phyloP scores from a whole-genome alignment of 768 basidiomycete genomes.

The Kwoniella sp. region DNA sequence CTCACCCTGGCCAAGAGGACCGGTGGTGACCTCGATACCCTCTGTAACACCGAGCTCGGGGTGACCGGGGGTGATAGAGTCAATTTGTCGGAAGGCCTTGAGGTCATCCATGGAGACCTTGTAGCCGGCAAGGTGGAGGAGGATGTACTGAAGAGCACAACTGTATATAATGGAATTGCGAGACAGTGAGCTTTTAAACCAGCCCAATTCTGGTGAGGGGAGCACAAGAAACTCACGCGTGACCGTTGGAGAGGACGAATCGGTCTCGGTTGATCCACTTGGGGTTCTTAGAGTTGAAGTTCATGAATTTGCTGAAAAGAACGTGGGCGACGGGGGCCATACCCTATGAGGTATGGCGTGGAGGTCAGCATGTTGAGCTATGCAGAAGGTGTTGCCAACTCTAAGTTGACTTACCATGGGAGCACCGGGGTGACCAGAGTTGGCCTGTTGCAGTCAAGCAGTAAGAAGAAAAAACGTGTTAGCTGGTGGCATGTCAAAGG shows the following conservation, averaged over 20 bases:
- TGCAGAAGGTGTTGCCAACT: too few species aligned
- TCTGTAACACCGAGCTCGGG: slow-evolving; percentile 76
- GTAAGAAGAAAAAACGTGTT: slow-evolving; percentile 6
- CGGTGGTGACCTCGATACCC: slow-evolving; percentile 81
- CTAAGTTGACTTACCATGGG: slow-evolving; percentile 73
- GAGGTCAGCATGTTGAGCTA: slow-evolving; percentile 10
- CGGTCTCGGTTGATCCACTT: slow-evolving; percentile 97
- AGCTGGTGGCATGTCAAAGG: neutral
- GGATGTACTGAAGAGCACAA: slow-evolving; percentile 88
- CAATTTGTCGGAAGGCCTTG: slow-evolving; percentile 87
- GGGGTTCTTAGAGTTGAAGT: slow-evolving; percentile 81
- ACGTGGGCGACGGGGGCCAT: slow-evolving; percentile 56
- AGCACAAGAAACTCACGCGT: slow-evolving; percentile 56
- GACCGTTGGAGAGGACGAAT: slow-evolving; percentile 96
- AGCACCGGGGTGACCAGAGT: slow-evolving; percentile 93
- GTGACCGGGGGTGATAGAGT: slow-evolving; percentile 89
- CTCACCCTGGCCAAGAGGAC: slow-evolving; percentile 79
- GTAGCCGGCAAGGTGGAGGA: slow-evolving; percentile 90
- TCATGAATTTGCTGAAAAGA: slow-evolving; percentile 68
- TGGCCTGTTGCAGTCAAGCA: slow-evolving; percentile 65
- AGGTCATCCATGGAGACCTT: slow-evolving; percentile 89
- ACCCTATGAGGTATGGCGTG: slow-evolving; percentile 26
- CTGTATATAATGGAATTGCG: too few species aligned
- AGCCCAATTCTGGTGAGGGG: too few species aligned
- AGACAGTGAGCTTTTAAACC: too few species aligned